Evolutionary conservation across 2,329 filamentous ascomycete species (phyloP).

Genomic region (Rhynchosporium graminicola): DNA sequence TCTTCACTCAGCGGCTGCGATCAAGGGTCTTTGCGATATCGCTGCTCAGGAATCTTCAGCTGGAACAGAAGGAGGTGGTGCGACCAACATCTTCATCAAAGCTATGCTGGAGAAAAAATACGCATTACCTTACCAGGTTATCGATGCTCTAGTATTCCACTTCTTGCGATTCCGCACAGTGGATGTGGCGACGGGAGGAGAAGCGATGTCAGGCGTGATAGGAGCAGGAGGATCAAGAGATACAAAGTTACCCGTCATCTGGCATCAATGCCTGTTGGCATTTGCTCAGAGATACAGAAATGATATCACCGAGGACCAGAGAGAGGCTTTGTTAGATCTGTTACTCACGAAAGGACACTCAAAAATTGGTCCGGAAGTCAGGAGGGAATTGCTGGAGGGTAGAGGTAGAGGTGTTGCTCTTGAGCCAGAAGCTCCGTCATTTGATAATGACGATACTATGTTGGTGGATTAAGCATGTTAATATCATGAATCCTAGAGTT

Average conservation of each 20-base stretch:
- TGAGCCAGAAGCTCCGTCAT: conserved; percentile 55
- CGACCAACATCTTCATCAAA: conserved; percentile 94
- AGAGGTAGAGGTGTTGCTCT: conserved; percentile 77
- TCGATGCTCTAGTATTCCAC: conserved; percentile 94
- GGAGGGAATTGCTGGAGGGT: conserved; percentile 84
- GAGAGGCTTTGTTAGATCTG: conserved; percentile 86
- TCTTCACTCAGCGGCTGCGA: conserved; percentile 85
- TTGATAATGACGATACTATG: conserved; percentile 91
- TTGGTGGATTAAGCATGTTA: conserved; percentile 53
- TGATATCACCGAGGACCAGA: conserved; percentile 92
- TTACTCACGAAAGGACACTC: conserved; percentile 82
- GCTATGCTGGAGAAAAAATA: conserved; percentile 96
- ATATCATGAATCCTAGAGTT: conserved; percentile 3
- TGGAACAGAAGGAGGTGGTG: conserved; percentile 82
- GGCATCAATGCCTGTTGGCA: conserved; percentile 90
- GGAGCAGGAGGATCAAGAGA: conserved; percentile 49
- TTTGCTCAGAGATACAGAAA: conserved; percentile 96
- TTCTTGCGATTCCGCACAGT: conserved; percentile 84
- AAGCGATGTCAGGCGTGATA: conserved; percentile 55
- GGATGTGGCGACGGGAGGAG: conserved; percentile 56
- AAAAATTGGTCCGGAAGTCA: conserved; percentile 86
- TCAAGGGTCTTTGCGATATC: conserved; percentile 92
- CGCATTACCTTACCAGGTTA: conserved; percentile 88
- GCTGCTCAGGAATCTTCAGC: conserved; percentile 84
- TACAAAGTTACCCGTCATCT: conserved; percentile 82